Base-by-base conservation (phyloP, 2,329 filamentous ascomycete species). In the Didymella sp. region DNA sequence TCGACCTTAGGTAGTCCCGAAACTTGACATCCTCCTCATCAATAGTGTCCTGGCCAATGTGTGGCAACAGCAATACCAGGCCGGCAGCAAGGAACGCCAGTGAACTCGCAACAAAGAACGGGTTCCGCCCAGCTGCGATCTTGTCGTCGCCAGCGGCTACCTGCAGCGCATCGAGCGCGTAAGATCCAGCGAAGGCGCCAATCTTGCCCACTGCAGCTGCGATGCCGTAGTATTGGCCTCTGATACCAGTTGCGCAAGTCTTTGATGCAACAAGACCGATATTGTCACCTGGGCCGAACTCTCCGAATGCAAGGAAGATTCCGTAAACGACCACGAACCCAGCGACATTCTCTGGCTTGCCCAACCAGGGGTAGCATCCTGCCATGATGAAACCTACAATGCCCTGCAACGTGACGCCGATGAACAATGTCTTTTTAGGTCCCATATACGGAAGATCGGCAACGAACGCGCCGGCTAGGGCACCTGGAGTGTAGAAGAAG, bases 331-430 rank as follows among this genome's bases (percentile, higher is more conserved):
- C 88, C 1, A 90, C 88, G 65, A 95, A 96, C 0, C 82, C 90
- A 7, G 82, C 91, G 4, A 95, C 86, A 58, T 91, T 86, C 58
- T 82, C 70, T 0, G 87, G 80, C 48, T 86, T 82, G 0, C 87
- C 86, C n/a, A 97, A 84, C 49, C 82, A 83, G 6, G 79, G 76
- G 76, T 96, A 96, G 62, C 86, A 86, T 9, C 88, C 92, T 0
- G 91, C 89, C 91, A 96, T 96, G 77, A 93, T 88, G 77, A 94
- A 96, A 2, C 93, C 93, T 6, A 96, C 84, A 7, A 92, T 71
- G 2, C 87, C 89, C 73, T 97, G 93, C 0, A 87, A 73, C 3
- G 81, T 76, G 3, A 96, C 89, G 13, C 91, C 91, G 9, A 87
- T 75, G 2, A 85, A 85, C 0, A 97, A 81, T 1, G 90, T 89